Percentiles rank a stretch among this genome's conserved stretches.
Conservation (phyloP, 1,284 basidiomycete species). For the Ustilago vetiveriae region DNA sequence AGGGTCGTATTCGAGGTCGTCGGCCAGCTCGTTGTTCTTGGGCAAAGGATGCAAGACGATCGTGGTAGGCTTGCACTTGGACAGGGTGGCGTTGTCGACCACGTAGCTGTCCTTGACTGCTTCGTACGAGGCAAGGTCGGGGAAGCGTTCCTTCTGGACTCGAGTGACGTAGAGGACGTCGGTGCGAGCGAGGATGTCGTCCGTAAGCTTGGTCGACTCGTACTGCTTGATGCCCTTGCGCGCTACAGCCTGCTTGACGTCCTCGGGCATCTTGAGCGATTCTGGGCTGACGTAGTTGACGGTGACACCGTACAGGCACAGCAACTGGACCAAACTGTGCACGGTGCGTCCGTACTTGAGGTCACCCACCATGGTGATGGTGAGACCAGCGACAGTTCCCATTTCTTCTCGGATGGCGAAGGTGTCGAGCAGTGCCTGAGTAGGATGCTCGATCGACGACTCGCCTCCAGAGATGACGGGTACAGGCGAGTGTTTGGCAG, state of each 20-base stretch:
- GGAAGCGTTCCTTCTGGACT: conserved; percentile 94
- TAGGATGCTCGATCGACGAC: conserved; percentile 96
- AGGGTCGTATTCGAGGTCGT: conserved; percentile 96
- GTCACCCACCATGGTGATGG: conserved; percentile 90
- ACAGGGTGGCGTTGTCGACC: conserved; percentile 90
- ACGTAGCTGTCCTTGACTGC: conserved; percentile 91
- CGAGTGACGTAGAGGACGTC: conserved; percentile 98
- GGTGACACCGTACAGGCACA: conserved; percentile 83
- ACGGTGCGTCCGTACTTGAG: conserved; percentile 98
- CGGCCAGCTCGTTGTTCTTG: conserved; percentile 94
- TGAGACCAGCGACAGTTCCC: conserved; percentile 95
- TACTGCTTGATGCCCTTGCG: conserved; percentile 73
- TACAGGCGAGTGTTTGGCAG: conserved; percentile 90
- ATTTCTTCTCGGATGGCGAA: conserved; percentile 98
- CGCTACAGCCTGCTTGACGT: conserved; percentile 77
- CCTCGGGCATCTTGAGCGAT: conserved; percentile 89
- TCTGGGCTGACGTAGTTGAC: conserved; percentile 95
- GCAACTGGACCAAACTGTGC: conserved; percentile 90
- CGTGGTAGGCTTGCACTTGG: conserved; percentile 91
- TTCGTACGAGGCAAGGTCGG: conserved; percentile 82
- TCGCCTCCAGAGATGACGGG: conserved; percentile 97
- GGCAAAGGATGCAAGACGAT: conserved; percentile 99
- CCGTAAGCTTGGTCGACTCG: conserved; percentile 80
- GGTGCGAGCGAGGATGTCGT: conserved; percentile 89
- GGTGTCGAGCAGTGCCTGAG: conserved; percentile 82